A percentile compares a stretch with the other conserved stretches of the same genome.
Conservation (phyloP, 108 stramenopile genomes). For the Craspedostauros australis region DNA sequence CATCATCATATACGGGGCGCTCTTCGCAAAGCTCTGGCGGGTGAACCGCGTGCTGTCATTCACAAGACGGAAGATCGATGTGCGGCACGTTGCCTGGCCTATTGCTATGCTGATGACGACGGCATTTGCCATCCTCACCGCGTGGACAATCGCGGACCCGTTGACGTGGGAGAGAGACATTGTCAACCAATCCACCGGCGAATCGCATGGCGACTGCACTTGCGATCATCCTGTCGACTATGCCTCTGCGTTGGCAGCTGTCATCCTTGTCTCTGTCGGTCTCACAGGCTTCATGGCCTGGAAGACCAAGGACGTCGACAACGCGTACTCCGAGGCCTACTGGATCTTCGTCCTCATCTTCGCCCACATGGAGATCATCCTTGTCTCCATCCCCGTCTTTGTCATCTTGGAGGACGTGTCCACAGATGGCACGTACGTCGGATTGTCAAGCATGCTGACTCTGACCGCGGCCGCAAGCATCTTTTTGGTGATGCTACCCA, state of each 20-base stretch:
- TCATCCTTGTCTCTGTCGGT: conserved; percentile 1
- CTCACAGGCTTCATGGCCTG: conserved; percentile 6
- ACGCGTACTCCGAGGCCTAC: conserved; percentile 8
- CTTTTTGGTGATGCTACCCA: conserved; percentile 13
- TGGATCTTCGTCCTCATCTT: conserved; percentile 20
- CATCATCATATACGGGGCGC: conserved; percentile 6
- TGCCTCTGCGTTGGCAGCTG: conserved; percentile 4
- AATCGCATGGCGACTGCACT: conserved; percentile 12
- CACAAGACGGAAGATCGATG: too few species aligned
- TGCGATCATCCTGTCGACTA: background rate
- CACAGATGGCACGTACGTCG: conserved; percentile 3
- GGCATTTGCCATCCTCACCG: background rate
- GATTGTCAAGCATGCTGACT: background rate
- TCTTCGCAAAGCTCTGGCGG: conserved; percentile 8
- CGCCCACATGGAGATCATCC: conserved; percentile 11
- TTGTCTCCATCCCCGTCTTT: conserved; percentile 17
- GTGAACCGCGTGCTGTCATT: conserved; percentile 7
- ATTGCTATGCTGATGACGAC: background rate
- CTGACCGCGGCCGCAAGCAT: conserved; percentile 10
- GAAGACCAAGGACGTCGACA: conserved; percentile 15
- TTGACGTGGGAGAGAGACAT: conserved; percentile 7
- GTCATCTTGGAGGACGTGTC: conserved; percentile 10
- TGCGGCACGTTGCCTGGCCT: conserved; percentile 1
- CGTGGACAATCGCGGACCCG: conserved; percentile 3
- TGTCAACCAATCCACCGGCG: background rate